Base-by-base conservation (phyloP, 2,329 filamentous ascomycete genomes). In the Furcasterigmium furcatum region DNA sequence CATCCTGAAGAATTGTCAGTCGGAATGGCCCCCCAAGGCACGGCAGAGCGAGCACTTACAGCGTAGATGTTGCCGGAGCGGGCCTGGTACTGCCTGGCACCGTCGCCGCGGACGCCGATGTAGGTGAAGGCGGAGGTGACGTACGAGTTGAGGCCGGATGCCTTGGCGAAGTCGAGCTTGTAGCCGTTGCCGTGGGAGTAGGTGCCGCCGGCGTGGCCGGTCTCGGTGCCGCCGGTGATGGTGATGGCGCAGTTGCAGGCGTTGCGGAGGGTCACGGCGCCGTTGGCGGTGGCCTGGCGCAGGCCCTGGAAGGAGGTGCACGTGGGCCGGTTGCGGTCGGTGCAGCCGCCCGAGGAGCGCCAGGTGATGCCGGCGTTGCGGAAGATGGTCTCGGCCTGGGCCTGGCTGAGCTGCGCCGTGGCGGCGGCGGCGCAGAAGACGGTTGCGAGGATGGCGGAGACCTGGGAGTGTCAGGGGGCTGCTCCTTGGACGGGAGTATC, bases 241-340 rank as follows among this genome's bases (percentile, higher is more conserved):
- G 32, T 45, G 9, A 57, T 5, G 10, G 22, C 36, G 52, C 55
- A 58, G 20, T 22, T 45, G 42, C 55, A 57, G 4, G 55, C 56
- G 18, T 43, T 45, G 49, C 55, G 55, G 38, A 58, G 54, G 9
- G 53, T 58, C 36, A 58, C 49, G 21, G 55, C 55, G 12, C 55
- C 54, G 10, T 51, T 46, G 20, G 59, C 55, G 5, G 56, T 58
- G 21, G 41, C 46, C 13, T 48, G 46, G 44, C 52, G 52, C 42
- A 61, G 46, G 42, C 48, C 46, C 20, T 59, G 52, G 38, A 56
- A 56, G 2, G 55, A 59, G 4, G 55, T 58, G 47, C 55, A 58
- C 3, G 44, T 53, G 2, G 43, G 18, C 18, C 46, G 47, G 41
- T 38, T 50, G 16, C 47, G 46, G 42, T 45, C 46, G 21, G 50